phyloP scores from a whole-genome alignment of 345 rosid genomes.

The Melaleuca alternifolia region DNA sequence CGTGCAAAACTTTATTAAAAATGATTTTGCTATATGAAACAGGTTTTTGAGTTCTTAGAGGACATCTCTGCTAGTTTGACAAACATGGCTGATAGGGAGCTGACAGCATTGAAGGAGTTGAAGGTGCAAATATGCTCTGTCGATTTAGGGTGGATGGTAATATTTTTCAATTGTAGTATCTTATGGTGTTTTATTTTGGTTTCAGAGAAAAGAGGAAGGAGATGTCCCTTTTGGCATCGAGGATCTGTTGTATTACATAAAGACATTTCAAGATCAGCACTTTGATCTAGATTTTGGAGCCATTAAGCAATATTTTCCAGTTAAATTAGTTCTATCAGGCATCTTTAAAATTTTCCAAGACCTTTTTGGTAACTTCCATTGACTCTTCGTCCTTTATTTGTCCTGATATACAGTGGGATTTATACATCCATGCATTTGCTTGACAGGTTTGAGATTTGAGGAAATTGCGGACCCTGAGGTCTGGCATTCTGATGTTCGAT shows the following conservation, averaged over 20 bases:
- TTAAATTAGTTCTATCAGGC: constrained; percentile 77
- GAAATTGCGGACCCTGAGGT: constrained; percentile 55
- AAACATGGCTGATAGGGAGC: constrained; percentile 62
- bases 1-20: not conserved
- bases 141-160: not conserved
- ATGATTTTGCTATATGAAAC: constrained; percentile 1
- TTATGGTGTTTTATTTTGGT: not conserved
- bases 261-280: constrained; percentile 69
- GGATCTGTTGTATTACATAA: constrained; percentile 74
- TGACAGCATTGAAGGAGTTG: constrained; percentile 57
- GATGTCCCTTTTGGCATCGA: constrained; percentile 71
- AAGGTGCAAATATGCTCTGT: constrained; percentile 41
- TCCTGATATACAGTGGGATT: not conserved
- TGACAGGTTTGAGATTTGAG: constrained; percentile 68
- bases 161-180: constrained; percentile 7
- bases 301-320: constrained; percentile 72
- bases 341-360: constrained; percentile 83
- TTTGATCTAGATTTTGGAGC: constrained; percentile 76
- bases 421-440: constrained; percentile 1
- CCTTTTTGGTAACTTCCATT: constrained; percentile 58
- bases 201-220: constrained; percentile 88
- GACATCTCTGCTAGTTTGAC: constrained; percentile 73
- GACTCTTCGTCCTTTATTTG: not conserved
- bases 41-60: constrained; percentile 90
- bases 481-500: constrained; percentile 67